These are phyloP conservation scores for Hypoxylon trugodes DNA, from an alignment of 495 filamentous ascomycete genomes.

Conservation along the genomic window DNA sequence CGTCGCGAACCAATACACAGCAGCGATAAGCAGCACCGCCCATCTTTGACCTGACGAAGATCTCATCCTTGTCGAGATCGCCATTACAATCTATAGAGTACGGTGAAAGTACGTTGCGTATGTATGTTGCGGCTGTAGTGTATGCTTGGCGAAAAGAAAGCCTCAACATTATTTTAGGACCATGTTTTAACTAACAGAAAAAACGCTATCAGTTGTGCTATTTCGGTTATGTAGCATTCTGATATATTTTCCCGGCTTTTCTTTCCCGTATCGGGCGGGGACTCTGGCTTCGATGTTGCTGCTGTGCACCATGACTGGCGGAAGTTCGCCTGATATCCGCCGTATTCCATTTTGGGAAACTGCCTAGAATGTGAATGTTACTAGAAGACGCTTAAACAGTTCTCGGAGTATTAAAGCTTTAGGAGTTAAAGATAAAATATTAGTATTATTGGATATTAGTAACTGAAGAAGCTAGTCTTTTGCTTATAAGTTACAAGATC, in stretches of 20 bases:
- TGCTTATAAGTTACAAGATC: too few species aligned
- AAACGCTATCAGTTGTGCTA: background rate
- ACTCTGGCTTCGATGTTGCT: constrained; percentile 9
- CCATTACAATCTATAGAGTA: background rate
- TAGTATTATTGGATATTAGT: too few species aligned
- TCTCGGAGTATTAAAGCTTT: background rate
- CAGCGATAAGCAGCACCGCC: background rate
- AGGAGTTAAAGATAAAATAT: background rate
- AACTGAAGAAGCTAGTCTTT: too few species aligned
- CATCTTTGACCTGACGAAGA: background rate
- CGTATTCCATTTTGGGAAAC: constrained; percentile 31
- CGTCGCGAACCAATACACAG: constrained; percentile 3
- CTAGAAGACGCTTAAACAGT: background rate
- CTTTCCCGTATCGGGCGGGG: constrained; percentile 22
- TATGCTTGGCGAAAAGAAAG: background rate
- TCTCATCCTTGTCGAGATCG: constrained; percentile 6
- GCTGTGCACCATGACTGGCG: constrained; percentile 25
- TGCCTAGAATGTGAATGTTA: background rate
- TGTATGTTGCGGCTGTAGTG: background rate
- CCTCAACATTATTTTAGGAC: background rate
- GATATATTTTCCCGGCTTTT: constrained; percentile 12
- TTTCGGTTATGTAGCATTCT: constrained; percentile 11
- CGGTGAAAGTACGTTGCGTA: background rate
- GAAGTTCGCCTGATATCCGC: constrained; percentile 20
- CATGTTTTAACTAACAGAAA: too few species aligned